Conservation (phyloP, 2,329 filamentous ascomycete genomes). For the Colletotrichum spaethianum region DNA sequence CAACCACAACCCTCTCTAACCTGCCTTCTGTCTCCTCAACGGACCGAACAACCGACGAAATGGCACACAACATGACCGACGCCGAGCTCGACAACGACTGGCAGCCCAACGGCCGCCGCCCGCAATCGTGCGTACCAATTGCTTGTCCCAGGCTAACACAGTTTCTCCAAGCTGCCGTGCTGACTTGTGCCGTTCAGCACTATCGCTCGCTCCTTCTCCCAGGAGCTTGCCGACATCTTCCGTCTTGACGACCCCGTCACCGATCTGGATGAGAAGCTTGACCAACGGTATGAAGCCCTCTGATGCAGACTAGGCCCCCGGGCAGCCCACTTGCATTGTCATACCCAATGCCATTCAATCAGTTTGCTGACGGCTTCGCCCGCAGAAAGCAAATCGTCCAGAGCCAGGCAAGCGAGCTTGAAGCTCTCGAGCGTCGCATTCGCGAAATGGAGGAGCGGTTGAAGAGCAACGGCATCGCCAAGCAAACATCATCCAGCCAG, state of each 20-base stretch:
- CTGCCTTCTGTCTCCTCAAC: not conserved
- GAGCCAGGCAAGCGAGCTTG: conserved; percentile 83
- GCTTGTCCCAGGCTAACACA: conserved; percentile 72
- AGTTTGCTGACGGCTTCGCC: conserved; percentile 7
- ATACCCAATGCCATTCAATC: not conserved
- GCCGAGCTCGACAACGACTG: conserved; percentile 82
- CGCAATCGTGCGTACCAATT: conserved; percentile 83
- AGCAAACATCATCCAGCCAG: conserved; percentile 43
- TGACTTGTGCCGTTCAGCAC: conserved; percentile 68
- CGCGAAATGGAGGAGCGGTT: conserved; percentile 88
- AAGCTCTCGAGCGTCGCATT: conserved; percentile 86
- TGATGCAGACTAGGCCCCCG: not conserved
- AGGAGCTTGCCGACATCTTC: conserved; percentile 90
- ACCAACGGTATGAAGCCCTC: conserved; percentile 78
- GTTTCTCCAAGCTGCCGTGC: conserved; percentile 3
- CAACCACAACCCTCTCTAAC: conserved; percentile 12
- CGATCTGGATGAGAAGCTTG: conserved; percentile 80
- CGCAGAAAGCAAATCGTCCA: conserved; percentile 84
- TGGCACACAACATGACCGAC: conserved; percentile 64
- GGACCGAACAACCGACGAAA: conserved; percentile 13
- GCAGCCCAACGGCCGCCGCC: conserved; percentile 83
- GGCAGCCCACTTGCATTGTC: not conserved
- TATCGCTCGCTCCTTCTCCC: conserved; percentile 88
- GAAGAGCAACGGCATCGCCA: conserved; percentile 51
- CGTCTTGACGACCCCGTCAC: conserved; percentile 85